Evolutionary conservation across 1,284 basidiomycete species (phyloP).

Genomic region (Moniliella sp.): DNA sequence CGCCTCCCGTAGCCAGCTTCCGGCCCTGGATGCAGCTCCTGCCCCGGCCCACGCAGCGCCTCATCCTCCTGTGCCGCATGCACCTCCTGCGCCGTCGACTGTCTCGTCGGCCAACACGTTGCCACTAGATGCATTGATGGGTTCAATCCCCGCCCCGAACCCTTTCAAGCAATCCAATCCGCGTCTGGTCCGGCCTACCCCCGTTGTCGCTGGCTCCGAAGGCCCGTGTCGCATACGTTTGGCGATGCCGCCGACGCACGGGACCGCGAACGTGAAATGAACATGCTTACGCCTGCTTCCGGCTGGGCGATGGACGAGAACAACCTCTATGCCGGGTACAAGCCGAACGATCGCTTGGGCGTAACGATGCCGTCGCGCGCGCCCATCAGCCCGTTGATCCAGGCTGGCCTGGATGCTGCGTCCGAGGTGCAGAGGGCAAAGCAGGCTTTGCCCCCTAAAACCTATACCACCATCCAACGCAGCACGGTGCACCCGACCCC

Average conservation of each 20-base stretch:
- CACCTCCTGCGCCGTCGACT: constrained; percentile 5
- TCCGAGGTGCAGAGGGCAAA: constrained; percentile 21
- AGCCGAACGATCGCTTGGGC: constrained; percentile 4
- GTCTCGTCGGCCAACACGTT: constrained; percentile 6
- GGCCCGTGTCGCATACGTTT: constrained; percentile 2
- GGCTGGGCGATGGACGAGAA: too few species aligned
- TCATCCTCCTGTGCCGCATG: constrained; percentile 6
- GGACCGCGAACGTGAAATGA: too few species aligned
- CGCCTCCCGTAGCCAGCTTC: too few species aligned
- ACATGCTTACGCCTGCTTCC: too few species aligned
- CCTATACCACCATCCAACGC: constrained; percentile 27
- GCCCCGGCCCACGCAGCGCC: too few species aligned
- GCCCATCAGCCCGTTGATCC: constrained; percentile 27
- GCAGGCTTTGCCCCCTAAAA: constrained; percentile 28
- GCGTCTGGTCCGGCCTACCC: constrained; percentile 21
- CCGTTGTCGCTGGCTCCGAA: constrained; percentile 10
- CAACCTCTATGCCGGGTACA: too few species aligned
- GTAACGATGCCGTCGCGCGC: constrained; percentile 22
- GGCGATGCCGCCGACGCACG: not conserved
- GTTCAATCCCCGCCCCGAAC: constrained; percentile 22
- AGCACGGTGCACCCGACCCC: constrained; percentile 6
- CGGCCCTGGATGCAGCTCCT: too few species aligned
- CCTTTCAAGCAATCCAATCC: constrained; percentile 24
- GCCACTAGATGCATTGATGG: constrained; percentile 7
- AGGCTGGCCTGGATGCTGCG: constrained; percentile 27